These are phyloP conservation scores for Colletotrichum australisinense DNA, from an alignment of 2,329 filamentous ascomycete species.

Conservation along the genomic window DNA sequence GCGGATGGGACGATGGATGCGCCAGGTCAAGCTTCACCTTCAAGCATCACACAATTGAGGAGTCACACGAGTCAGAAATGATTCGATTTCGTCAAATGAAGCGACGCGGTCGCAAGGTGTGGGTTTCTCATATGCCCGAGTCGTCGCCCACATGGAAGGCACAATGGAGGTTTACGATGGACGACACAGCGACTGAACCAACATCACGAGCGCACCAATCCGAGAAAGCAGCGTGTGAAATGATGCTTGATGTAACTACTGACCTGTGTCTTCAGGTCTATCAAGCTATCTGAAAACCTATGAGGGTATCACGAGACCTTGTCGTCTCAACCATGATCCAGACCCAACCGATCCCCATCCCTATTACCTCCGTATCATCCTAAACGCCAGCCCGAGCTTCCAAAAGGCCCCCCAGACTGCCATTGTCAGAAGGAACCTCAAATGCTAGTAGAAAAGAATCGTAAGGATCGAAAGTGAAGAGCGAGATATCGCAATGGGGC, in stretches of 20 bases:
- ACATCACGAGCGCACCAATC: not conserved
- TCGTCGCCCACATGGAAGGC: no score
- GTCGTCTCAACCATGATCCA: not conserved
- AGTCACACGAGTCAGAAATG: not conserved
- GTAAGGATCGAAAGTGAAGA: not conserved
- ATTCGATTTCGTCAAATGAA: not conserved
- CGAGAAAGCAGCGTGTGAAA: not conserved
- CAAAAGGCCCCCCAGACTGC: not conserved
- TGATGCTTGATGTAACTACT: not conserved
- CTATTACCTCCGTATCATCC: not conserved
- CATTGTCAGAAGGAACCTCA: not conserved
- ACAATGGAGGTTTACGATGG: no score
- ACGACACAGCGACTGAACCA: no score
- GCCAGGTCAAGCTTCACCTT: not conserved
- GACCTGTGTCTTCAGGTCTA: not conserved
- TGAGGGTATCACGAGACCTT: not conserved
- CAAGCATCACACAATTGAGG: not conserved
- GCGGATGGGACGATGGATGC: not conserved
- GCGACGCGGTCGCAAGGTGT: not conserved
- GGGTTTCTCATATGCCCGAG: not conserved
- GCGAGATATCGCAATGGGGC: no score
- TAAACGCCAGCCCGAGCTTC: not conserved
- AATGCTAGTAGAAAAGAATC: not conserved
- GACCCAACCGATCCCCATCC: not conserved
- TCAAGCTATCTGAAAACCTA: not conserved